Evolutionary conservation across 129 eudicot genomes (phyloP).

Genomic region (Pulicaria dysenterica): DNA sequence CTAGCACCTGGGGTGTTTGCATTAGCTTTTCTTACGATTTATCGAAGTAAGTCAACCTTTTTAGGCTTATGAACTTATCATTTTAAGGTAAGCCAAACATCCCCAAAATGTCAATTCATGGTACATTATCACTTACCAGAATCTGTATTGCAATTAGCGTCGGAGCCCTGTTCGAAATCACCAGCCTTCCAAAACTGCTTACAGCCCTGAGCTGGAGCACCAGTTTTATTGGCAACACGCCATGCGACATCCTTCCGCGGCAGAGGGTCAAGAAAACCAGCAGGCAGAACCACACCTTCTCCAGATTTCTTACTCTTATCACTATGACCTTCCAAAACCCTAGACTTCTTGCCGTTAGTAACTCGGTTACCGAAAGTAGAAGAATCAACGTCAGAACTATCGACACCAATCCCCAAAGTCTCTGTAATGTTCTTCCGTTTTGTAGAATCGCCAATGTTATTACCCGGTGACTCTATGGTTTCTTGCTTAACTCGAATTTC

Average conservation of each 20-base stretch:
- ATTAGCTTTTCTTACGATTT: no score
- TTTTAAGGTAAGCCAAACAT: no score
- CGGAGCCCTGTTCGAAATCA: constrained; percentile 51
- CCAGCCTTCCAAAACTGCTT: constrained; percentile 92
- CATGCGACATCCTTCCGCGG: constrained; percentile 28
- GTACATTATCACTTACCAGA: constrained; percentile 41
- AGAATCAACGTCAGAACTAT: constrained; percentile 40
- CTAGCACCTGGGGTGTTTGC: no score
- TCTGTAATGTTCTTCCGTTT: background rate
- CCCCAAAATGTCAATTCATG: background rate
- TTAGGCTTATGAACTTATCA: no score
- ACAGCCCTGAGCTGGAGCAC: constrained; percentile 14
- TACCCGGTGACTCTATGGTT: background rate
- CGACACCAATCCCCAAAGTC: constrained; percentile 37
- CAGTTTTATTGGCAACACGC: constrained; percentile 11
- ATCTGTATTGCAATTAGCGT: constrained; percentile 44
- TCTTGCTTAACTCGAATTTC: constrained; percentile 39
- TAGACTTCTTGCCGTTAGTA: background rate
- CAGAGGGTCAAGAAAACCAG: constrained; percentile 73
- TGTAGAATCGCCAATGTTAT: background rate
- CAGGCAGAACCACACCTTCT: constrained; percentile 41
- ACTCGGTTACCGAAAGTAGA: constrained; percentile 21
- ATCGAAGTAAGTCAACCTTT: no score
- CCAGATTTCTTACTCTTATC: constrained; percentile 38
- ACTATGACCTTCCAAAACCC: constrained; percentile 13